Percentiles rank a stretch among this genome's conserved stretches.
Conservation (phyloP, 495 filamentous ascomycete species). For the Aspergillus egyptiacus region DNA sequence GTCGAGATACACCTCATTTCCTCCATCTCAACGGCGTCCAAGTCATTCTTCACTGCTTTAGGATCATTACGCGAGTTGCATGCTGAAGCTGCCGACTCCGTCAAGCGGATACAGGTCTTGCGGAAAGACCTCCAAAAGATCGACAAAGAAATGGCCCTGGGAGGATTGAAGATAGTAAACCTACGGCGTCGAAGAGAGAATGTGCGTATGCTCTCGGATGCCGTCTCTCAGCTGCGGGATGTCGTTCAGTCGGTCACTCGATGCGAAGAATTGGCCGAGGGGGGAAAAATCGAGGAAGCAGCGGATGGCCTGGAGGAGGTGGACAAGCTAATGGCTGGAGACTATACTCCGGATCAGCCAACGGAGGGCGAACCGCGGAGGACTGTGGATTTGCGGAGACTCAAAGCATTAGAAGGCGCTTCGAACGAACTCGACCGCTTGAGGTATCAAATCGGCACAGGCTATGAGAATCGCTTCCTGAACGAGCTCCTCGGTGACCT, state of each 20-base stretch:
- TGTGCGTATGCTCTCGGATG: slow-evolving; percentile 70
- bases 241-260: slow-evolving; percentile 68
- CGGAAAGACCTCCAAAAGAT: slow-evolving; percentile 72
- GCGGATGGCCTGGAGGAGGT: slow-evolving; percentile 68
- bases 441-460: slow-evolving; percentile 74
- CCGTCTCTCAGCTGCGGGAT: slow-evolving; percentile 73
- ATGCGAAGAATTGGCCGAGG: slow-evolving; percentile 77
- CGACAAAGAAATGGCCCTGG: slow-evolving; percentile 81
- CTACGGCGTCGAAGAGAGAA: slow-evolving; percentile 79
- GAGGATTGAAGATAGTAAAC: slow-evolving; percentile 79
- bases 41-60: slow-evolving; percentile 92
- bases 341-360: slow-evolving; percentile 31
- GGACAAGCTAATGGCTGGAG: slow-evolving; percentile 72
- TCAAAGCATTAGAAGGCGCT: slow-evolving; percentile 76
- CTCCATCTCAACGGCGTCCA: slow-evolving; percentile 89
- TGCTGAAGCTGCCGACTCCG: slow-evolving; percentile 85
- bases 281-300: slow-evolving; percentile 72
- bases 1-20: slow-evolving; percentile 96
- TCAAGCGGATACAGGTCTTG: slow-evolving; percentile 75
- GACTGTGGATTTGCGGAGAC: slow-evolving; percentile 64
- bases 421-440: slow-evolving; percentile 68
- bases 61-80: slow-evolving; percentile 88
- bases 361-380: slow-evolving; percentile 24
- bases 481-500: slow-evolving; percentile 73
- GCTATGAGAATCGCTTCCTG: slow-evolving; percentile 77